These are phyloP conservation scores for Yarrowia sp. DNA, from an alignment of 805 yeast genomes.

Conservation along the genomic window DNA sequence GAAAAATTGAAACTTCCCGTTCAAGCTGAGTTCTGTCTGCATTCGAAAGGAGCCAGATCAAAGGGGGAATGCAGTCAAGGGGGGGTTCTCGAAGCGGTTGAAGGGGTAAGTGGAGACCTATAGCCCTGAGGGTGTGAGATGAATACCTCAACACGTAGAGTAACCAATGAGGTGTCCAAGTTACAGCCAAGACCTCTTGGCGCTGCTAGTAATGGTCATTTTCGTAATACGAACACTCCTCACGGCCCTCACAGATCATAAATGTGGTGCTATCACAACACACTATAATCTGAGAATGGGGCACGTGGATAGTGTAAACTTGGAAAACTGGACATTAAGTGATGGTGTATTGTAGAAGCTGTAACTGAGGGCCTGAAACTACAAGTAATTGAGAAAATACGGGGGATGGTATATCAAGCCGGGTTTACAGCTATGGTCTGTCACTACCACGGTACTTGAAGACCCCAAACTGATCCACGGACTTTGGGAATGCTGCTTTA, in stretches of 20 bases:
- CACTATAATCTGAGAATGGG: not conserved
- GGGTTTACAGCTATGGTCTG: too few species aligned
- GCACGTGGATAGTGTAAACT: not conserved
- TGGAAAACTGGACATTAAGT: not conserved
- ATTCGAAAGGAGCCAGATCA: not conserved
- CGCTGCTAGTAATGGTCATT: not conserved
- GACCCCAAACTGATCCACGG: too few species aligned
- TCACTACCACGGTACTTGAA: too few species aligned
- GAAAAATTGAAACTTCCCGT: not conserved
- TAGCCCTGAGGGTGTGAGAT: not conserved
- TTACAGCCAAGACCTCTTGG: not conserved
- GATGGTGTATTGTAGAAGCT: not conserved
- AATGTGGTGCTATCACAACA: constrained; percentile 2
- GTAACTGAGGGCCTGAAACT: not conserved
- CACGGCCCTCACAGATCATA: not conserved
- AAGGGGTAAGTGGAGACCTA: not conserved
- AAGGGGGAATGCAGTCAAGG: not conserved
- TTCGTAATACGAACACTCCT: not conserved
- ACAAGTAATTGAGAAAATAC: too few species aligned
- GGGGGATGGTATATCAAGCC: too few species aligned
- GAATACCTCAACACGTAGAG: not conserved
- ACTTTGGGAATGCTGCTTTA: too few species aligned
- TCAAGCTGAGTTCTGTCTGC: constrained; percentile 13
- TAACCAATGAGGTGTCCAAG: not conserved
- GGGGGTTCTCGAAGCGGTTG: not conserved